Conservation (phyloP, 805 yeast genomes). For the Kregervanrija delftensis region DNA sequence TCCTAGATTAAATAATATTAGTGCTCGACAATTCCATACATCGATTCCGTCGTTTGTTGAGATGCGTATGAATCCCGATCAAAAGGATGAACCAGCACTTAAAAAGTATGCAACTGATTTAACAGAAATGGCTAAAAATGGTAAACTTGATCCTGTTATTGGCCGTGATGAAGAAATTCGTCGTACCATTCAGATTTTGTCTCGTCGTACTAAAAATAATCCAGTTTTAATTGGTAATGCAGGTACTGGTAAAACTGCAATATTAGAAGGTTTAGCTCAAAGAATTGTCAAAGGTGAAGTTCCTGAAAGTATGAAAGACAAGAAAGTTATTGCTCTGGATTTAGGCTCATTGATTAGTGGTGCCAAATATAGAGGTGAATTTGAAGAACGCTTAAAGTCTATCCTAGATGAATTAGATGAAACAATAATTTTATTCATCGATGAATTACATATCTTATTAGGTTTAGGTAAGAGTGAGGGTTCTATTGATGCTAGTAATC, state of each 20-base stretch:
- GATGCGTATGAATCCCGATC: constrained; percentile 27
- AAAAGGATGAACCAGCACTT: constrained; percentile 62
- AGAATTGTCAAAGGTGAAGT: constrained; percentile 87
- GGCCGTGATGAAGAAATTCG: constrained; percentile 95
- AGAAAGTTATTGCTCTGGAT: constrained; percentile 77
- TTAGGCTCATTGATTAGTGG: constrained; percentile 88
- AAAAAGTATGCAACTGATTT: constrained; percentile 81
- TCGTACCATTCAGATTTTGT: constrained; percentile 84
- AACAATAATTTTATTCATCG: constrained; percentile 73
- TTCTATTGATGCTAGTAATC: constrained; percentile 89
- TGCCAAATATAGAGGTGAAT: constrained; percentile 93
- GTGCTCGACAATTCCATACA: constrained; percentile 11
- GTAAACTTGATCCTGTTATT: constrained; percentile 92
- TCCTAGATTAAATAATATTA: too few species aligned
- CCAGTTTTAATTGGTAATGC: constrained; percentile 95
- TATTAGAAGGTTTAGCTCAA: constrained; percentile 95
- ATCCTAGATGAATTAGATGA: constrained; percentile 82
- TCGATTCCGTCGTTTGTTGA: constrained; percentile 9
- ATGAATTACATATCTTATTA: constrained; percentile 82
- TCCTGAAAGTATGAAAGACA: constrained; percentile 88
- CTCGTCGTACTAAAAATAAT: constrained; percentile 90
- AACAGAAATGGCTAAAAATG: constrained; percentile 80
- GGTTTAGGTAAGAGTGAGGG: constrained; percentile 95
- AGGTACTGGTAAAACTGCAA: constrained; percentile 97
- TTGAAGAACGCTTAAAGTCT: constrained; percentile 80